phyloP scores from a whole-genome alignment of 495 filamentous ascomycete genomes.

The Baudoinia panamericana region DNA sequence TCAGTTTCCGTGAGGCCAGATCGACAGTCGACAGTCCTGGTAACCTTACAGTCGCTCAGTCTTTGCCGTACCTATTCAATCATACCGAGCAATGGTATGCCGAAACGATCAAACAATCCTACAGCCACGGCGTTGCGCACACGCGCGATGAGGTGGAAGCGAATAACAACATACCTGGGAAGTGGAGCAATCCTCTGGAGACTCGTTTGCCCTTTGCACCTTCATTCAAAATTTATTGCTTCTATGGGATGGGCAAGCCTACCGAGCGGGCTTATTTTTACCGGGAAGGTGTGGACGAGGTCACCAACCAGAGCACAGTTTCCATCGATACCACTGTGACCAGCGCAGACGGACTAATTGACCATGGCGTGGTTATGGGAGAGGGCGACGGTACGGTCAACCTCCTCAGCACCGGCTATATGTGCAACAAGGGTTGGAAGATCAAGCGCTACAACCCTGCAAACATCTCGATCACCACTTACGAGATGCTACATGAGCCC shows the following conservation, averaged over 20 bases:
- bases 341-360: constrained; percentile 40
- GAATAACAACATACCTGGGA: constrained; percentile 67
- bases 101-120: constrained; percentile 54
- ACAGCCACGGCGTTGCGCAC: constrained; percentile 80
- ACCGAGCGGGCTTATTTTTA: constrained; percentile 91
- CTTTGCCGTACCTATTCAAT: constrained; percentile 62
- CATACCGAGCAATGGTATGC: constrained; percentile 77
- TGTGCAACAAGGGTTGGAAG: constrained; percentile 90
- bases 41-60: constrained; percentile 70
- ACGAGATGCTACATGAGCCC: constrained; percentile 93
- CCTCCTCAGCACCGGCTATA: constrained; percentile 77
- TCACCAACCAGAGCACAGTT: constrained; percentile 44
- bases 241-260: constrained; percentile 86
- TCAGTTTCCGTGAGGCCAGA: constrained; percentile 63
- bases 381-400: constrained; percentile 95
- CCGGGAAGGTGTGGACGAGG: constrained; percentile 53
- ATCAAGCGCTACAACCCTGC: constrained; percentile 91
- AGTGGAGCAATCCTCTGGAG: constrained; percentile 94
- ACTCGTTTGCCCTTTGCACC: constrained; percentile 78
- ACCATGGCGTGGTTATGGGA: constrained; percentile 82
- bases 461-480: constrained; percentile 62
- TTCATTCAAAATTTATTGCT: constrained; percentile 91
- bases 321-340: constrained; percentile 76
- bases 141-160: constrained; percentile 69
- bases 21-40: constrained; percentile 38